Conservation (phyloP, 2,329 filamentous ascomycete species). For the Coleophoma eucalyptorum region DNA sequence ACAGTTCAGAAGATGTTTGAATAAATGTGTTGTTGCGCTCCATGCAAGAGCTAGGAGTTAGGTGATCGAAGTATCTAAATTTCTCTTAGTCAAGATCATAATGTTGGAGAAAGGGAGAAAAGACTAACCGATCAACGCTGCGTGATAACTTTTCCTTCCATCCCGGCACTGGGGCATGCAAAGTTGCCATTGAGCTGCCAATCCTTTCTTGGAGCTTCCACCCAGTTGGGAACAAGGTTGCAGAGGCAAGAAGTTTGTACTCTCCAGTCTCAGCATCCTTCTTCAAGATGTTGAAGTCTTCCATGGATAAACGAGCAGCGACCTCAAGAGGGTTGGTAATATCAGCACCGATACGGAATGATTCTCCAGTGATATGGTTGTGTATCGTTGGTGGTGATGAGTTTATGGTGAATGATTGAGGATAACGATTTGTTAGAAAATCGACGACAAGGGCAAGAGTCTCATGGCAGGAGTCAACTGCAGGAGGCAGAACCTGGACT, state of each 20-base stretch:
- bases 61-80: slow-evolving; percentile 38
- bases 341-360: slow-evolving; percentile 32
- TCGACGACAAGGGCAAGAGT: slow-evolving; percentile 38
- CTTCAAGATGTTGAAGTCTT: slow-evolving; percentile 46
- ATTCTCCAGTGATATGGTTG: slow-evolving; percentile 40
- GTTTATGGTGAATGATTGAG: slow-evolving; percentile 35
- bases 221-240: slow-evolving; percentile 48
- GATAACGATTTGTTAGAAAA: slow-evolving; percentile 40
- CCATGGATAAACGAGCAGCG: slow-evolving; percentile 44
- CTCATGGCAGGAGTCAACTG: slow-evolving; percentile 40
- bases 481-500: slow-evolving; percentile 39
- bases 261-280: slow-evolving; percentile 38
- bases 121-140: slow-evolving; percentile 36
- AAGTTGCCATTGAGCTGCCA: slow-evolving; percentile 40
- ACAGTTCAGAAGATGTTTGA: slow-evolving; percentile 39
- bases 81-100: slow-evolving; percentile 2
- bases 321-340: slow-evolving; percentile 42
- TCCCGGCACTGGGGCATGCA: slow-evolving; percentile 41
- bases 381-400: slow-evolving; percentile 28
- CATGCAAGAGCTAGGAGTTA: slow-evolving; percentile 38
- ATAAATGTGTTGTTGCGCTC: slow-evolving; percentile 46
- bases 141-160: slow-evolving; percentile 43
- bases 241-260: slow-evolving; percentile 44
- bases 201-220: slow-evolving; percentile 45
- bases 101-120: background rate